Evolutionary conservation across 768 basidiomycete genomes (phyloP), one percentile per base, ranked within the genome.

Genomic region (Crucibulum laeve): DNA sequence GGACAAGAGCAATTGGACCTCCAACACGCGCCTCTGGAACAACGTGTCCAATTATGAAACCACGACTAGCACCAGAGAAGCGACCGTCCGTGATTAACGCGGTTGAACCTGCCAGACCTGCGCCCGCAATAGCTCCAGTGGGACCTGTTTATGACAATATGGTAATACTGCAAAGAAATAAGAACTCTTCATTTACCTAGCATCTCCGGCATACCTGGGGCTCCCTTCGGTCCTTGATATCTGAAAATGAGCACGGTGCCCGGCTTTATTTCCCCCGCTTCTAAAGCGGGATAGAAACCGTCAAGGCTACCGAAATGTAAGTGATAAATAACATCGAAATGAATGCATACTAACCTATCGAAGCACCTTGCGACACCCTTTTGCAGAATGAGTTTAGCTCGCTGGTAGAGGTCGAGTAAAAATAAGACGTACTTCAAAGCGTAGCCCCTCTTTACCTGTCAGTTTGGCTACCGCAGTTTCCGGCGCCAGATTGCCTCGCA

Each of bases 191-290:
- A 37, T 42, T 35, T 58, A 70, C 67, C 73, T 5, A 73, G 56
- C 73, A 74, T 75, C 69, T 93, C 90, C 6, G 91, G 91, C 89
- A 91, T 91, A 18, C 91, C 91, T 21, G 89, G 91, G n/a, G 79
- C 91, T 21, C 91, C 90, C 59, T 87, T 91, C 1, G 91, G 90
- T 10, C 91, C 91, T 65, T 88, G 87, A 61, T 92, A 93, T 46
- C 91, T 76, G 69, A 93, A 84, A 35, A 93, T 81, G 45, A 91
- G 68, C 30, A 87, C 80, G 59, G 68, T 84, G 0, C 91, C 90
- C 2, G 80, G 64, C 50, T 74, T 87, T 56, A 93, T 82, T 55
- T 89, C 81, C 10, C 87, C 85, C 2, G 69, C 76, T 57, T 78
- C 80, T 22, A 93, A 75, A 5, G 85, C 77, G 24, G 80, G 77